phyloP scores from a whole-genome alignment of 176 grass and related monocot genomes.

The Leersia perrieri region DNA sequence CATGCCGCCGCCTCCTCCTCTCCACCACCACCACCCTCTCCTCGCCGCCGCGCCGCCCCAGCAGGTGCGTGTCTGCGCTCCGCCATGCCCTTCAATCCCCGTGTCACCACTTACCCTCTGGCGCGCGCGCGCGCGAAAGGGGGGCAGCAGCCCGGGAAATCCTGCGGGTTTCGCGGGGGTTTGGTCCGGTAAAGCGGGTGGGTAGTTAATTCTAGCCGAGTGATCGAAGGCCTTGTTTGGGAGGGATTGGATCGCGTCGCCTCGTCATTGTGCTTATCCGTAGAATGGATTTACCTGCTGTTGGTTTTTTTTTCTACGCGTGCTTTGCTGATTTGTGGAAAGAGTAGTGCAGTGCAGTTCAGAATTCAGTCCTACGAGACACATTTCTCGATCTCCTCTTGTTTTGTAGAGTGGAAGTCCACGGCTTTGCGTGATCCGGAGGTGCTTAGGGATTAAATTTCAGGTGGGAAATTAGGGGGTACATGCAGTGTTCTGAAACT shows the following conservation, averaged over 20 bases:
- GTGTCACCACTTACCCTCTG: no score
- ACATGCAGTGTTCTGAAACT: neutral
- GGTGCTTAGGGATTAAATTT: neutral
- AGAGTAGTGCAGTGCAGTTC: neutral
- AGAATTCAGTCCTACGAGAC: neutral
- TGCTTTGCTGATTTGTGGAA: neutral
- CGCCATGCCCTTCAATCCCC: no score
- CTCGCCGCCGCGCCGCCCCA: constrained; percentile 55
- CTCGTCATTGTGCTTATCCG: neutral
- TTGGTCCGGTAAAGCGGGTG: neutral
- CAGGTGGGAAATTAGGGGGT: neutral
- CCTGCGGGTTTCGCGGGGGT: neutral
- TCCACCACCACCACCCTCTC: constrained; percentile 48
- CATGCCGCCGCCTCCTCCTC: constrained; percentile 41
- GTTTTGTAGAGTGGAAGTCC: neutral
- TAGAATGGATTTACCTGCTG: neutral
- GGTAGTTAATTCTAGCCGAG: neutral
- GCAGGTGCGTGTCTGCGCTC: constrained; percentile 11
- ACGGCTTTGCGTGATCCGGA: neutral
- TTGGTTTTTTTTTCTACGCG: neutral
- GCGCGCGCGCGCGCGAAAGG: no score
- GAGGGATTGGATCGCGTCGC: no score
- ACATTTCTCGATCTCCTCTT: neutral
- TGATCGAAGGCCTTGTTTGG: neutral
- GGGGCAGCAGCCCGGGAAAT: neutral